These are phyloP conservation scores for Tylopilus subfusipes DNA, from an alignment of 768 basidiomycete genomes.

Conservation along the genomic window DNA sequence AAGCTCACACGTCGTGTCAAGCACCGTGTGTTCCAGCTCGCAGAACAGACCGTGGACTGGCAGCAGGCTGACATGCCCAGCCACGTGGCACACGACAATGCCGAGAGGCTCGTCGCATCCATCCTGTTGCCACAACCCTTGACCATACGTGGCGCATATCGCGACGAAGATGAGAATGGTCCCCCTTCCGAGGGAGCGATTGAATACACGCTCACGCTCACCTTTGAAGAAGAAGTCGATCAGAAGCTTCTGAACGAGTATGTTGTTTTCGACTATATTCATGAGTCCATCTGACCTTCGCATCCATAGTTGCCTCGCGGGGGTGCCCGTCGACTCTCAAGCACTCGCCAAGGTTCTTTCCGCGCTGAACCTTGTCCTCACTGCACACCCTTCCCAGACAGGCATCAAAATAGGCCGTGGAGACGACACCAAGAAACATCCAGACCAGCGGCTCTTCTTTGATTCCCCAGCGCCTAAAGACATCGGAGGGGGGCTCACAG, in stretches of 20 bases:
- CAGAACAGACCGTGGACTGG: constrained; percentile 41
- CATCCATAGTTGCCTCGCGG: constrained; percentile 49
- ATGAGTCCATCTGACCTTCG: constrained; percentile 21
- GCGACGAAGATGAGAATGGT: constrained; percentile 36
- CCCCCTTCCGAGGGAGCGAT: constrained; percentile 21
- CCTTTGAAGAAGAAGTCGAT: constrained; percentile 39
- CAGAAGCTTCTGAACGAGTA: constrained; percentile 2
- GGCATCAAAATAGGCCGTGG: constrained; percentile 49
- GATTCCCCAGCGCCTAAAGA: constrained; percentile 26
- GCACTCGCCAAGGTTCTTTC: constrained; percentile 52
- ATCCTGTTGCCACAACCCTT: constrained; percentile 40
- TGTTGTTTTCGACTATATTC: constrained; percentile 15
- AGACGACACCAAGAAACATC: constrained; percentile 27
- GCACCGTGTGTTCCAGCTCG: constrained; percentile 43
- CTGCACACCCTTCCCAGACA: constrained; percentile 38
- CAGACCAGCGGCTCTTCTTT: constrained; percentile 41
- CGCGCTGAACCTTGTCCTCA: constrained; percentile 46
- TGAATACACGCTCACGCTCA: constrained; percentile 40
- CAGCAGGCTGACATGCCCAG: constrained; percentile 31
- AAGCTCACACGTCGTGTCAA: constrained; percentile 35
- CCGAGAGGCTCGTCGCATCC: constrained; percentile 41
- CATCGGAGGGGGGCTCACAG: constrained; percentile 52
- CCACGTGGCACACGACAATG: constrained; percentile 44
- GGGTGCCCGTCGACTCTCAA: constrained; percentile 49
- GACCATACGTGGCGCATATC: constrained; percentile 34